Evolutionary conservation across 768 basidiomycete species (phyloP), one percentile per base, ranked within the genome.

Genomic region (Termitomyces sp.): DNA sequence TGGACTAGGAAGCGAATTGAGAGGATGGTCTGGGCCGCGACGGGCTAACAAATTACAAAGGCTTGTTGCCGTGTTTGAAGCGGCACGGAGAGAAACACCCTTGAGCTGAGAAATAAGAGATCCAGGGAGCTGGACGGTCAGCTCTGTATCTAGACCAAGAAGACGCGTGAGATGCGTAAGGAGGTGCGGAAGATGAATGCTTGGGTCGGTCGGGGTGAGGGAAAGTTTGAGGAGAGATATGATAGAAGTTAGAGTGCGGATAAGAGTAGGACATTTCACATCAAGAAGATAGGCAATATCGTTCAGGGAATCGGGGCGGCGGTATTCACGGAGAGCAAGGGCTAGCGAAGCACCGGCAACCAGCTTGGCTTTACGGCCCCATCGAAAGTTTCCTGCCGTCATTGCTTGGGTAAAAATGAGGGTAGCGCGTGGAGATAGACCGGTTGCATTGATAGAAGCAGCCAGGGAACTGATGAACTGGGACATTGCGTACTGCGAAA

Each of bases 331-430:
- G 43, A 92, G 75, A 5, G 89, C 85, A 55, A 92, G 79, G 26
- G 84, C 80, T 27, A 92, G 74, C 46, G 85, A 82, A 2, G 86
- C 88, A 13, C 84, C 92, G 0, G 88, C 87, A 13, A 83, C 77
- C 44, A 83, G 73, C 69, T 82, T 90, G 22, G 91, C 86, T 61
- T 80, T 85, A 52, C 83, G 79, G 37, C 92, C 91, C 91, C 91
- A 94, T 37, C 82, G 82, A 67, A 83, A 87, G 10, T 75, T 69
- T 14, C 81, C 82, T 33, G 75, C 76, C 24, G 71, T 59, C 82
- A 86, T 89, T 26, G 83, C 82, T 63, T 87, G 84, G 71, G 82
- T 81, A 72, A 93, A 93, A 27, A 93, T 71, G 55, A 77, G 77
- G 58, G 79, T 80, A 13, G 87, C 87, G 62, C 91, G 88, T 63